A percentile compares a stretch with the other conserved stretches of the same genome.
Conservation (phyloP, 192 early-diverging fungal genomes). For the Coemansia sp. region DNA sequence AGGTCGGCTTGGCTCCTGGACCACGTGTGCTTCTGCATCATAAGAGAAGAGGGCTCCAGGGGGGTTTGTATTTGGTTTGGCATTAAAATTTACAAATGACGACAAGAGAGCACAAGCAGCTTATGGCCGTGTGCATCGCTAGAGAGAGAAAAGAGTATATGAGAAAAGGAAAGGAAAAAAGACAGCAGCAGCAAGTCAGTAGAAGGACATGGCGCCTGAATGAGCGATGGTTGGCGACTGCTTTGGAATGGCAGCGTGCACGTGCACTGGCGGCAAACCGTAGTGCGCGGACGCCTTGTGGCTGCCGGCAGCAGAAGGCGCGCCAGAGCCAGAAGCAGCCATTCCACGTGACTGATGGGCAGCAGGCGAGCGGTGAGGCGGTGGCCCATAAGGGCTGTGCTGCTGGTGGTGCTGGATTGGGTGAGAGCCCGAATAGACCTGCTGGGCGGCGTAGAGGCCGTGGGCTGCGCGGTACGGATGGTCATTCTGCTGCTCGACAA, state of each 20-base stretch:
- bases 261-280: constrained; percentile 36
- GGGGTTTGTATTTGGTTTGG: neutral
- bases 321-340: constrained; percentile 11
- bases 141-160: neutral
- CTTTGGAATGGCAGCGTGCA: constrained; percentile 25
- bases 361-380: constrained; percentile 13
- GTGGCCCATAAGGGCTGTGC: constrained; percentile 28
- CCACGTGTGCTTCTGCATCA: neutral
- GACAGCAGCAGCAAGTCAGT: constrained; percentile 25
- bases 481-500: constrained; percentile 30
- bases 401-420: constrained; percentile 42
- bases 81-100: constrained; percentile 2
- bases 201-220: constrained; percentile 37
- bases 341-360: neutral
- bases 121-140: neutral
- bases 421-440: constrained; percentile 35
- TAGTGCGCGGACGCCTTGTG: constrained; percentile 16
- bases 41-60: no score
- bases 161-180: neutral
- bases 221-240: constrained; percentile 33
- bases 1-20: neutral
- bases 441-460: constrained; percentile 25
- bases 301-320: constrained; percentile 7
- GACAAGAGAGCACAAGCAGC: neutral
- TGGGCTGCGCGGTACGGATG: constrained; percentile 25